Conservation (phyloP, 1,139 yeast species). For the Yamadazyma buinensis region DNA sequence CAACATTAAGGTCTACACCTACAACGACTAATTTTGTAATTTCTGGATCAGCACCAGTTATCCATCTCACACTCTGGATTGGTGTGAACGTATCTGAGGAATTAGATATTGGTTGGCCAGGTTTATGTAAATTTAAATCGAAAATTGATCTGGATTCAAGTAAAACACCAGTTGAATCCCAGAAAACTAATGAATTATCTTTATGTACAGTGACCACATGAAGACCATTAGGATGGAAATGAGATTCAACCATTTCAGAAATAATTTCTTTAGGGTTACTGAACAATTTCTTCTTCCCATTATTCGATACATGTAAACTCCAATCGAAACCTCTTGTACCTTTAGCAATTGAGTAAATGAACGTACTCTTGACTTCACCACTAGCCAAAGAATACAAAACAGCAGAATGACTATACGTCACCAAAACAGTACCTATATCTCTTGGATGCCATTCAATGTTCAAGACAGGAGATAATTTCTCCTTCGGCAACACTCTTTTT, state of each 20-base stretch:
- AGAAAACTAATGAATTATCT: constrained; percentile 83
- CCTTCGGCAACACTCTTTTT: constrained; percentile 47
- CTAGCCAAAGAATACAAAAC: constrained; percentile 65
- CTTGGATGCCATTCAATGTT: constrained; percentile 82
- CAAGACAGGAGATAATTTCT: constrained; percentile 56
- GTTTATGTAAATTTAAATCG: constrained; percentile 61
- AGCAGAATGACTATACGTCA: constrained; percentile 70
- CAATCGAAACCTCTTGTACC: constrained; percentile 32
- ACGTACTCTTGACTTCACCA: constrained; percentile 51
- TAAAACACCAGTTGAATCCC: constrained; percentile 83
- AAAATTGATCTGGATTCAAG: constrained; percentile 71
- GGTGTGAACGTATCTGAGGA: constrained; percentile 19
- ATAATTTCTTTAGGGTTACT: constrained; percentile 37
- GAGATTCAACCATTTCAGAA: constrained; percentile 58
- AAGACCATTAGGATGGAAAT: constrained; percentile 91
- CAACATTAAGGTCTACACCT: constrained; percentile 61
- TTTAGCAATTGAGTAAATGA: constrained; percentile 51
- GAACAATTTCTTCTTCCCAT: constrained; percentile 43
- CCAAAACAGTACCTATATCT: constrained; percentile 73
- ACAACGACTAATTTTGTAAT: constrained; percentile 67
- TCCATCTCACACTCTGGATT: constrained; percentile 56
- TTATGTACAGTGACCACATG: constrained; percentile 75
- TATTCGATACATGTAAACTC: constrained; percentile 30
- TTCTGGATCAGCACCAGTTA: constrained; percentile 78
- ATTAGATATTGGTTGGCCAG: constrained; percentile 26